Percentiles rank a stretch among this genome's conserved stretches.
phyloP scores from a whole-genome alignment of 495 filamentous ascomycete genomes.

The Hyaloscypha hepaticicola region DNA sequence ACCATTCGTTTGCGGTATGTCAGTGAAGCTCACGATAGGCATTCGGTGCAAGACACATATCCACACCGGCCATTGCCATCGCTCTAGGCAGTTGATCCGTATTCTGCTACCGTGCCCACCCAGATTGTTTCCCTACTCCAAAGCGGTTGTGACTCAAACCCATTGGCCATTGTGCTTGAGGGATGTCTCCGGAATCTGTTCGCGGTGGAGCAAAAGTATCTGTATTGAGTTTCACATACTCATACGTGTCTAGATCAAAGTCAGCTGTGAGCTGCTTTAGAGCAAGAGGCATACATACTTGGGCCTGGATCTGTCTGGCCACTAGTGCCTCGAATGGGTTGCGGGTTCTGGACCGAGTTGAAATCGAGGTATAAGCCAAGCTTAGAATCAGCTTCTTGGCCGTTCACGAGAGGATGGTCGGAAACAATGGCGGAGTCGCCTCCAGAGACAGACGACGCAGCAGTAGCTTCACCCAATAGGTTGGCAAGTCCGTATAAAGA shows the following conservation, averaged over 20 bases:
- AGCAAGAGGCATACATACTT: slow-evolving; percentile 37
- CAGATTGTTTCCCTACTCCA: slow-evolving; percentile 52
- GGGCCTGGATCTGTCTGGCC: slow-evolving; percentile 63
- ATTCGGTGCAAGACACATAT: slow-evolving; percentile 67
- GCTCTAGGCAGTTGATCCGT: slow-evolving; percentile 58
- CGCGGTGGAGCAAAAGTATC: slow-evolving; percentile 65
- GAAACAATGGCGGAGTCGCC: slow-evolving; percentile 37
- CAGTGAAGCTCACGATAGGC: slow-evolving; percentile 71
- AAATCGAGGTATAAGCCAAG: slow-evolving; percentile 64
- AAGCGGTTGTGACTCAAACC: slow-evolving; percentile 62
- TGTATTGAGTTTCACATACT: slow-evolving; percentile 62
- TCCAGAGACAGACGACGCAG: slow-evolving; percentile 34
- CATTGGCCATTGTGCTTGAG: slow-evolving; percentile 70
- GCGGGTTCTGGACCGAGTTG: slow-evolving; percentile 56
- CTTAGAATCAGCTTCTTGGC: slow-evolving; percentile 55
- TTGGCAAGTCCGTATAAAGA: slow-evolving; percentile 38
- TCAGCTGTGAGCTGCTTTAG: slow-evolving; percentile 3
- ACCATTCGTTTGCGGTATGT: slow-evolving; percentile 71
- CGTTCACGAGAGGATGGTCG: slow-evolving; percentile 36
- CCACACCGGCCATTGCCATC: slow-evolving; percentile 68
- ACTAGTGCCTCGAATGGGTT: slow-evolving; percentile 59
- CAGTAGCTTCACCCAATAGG: slow-evolving; percentile 39
- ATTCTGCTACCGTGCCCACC: slow-evolving; percentile 71
- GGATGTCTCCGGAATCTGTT: slow-evolving; percentile 60
- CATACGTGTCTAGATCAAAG: slow-evolving; percentile 43